These are phyloP conservation scores for Phialophora tarda DNA, from an alignment of 2,329 filamentous ascomycete species.

Conservation along the genomic window DNA sequence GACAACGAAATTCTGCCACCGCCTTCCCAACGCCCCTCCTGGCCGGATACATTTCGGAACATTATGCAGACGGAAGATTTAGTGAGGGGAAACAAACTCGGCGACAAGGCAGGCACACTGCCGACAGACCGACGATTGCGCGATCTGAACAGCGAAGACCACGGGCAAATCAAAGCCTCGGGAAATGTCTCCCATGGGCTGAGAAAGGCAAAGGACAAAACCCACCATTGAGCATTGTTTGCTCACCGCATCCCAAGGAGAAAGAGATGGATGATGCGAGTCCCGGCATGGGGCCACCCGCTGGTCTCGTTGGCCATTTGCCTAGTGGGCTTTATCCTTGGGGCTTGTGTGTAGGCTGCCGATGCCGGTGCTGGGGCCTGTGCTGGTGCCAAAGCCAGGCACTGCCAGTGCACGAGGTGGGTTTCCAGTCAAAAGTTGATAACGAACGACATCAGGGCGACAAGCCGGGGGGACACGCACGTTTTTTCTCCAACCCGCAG, in stretches of 20 bases:
- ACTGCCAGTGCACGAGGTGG: not conserved
- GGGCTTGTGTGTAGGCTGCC: not conserved
- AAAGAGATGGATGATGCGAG: not conserved
- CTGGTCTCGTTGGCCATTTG: constrained; percentile 48
- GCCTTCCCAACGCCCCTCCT: not conserved
- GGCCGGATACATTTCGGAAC: constrained; percentile 2
- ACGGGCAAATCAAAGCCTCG: constrained; percentile 3
- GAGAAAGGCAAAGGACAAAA: constrained; percentile 4
- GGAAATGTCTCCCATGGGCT: not conserved
- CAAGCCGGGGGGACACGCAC: not conserved
- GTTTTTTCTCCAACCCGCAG: constrained; percentile 7
- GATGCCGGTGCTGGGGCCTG: constrained; percentile 6
- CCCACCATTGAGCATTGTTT: not conserved
- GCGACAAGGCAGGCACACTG: not conserved
- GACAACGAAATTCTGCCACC: constrained; percentile 19
- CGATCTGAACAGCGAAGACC: constrained; percentile 1
- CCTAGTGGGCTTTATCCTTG: constrained; percentile 31
- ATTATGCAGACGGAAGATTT: not conserved
- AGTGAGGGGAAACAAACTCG: not conserved
- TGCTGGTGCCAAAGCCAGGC: not conserved
- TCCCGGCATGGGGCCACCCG: constrained; percentile 66
- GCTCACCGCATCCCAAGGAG: constrained; percentile 16
- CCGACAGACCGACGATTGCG: constrained; percentile 9
- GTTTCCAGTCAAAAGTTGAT: not conserved
- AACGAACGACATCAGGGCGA: not conserved